Percentiles rank a stretch among this genome's conserved stretches.
Conservation (phyloP, 176 grass and related monocot species). For the Bolboschoenus planiculmis region DNA sequence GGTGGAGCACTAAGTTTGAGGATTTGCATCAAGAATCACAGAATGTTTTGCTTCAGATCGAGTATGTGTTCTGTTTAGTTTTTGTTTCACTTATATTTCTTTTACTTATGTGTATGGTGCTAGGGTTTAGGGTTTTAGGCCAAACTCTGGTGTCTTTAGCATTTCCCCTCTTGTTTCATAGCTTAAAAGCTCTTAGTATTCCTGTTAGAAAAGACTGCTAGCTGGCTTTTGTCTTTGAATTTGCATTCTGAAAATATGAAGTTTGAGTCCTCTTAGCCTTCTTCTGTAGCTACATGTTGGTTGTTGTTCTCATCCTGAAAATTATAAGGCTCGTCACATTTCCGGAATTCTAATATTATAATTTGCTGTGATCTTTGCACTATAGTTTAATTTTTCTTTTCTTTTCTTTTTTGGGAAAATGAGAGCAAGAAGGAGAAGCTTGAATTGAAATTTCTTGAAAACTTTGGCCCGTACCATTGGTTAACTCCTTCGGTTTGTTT, state of each 20-base stretch:
- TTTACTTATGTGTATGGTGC: neutral
- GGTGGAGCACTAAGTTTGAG: conserved; percentile 48
- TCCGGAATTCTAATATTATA: neutral
- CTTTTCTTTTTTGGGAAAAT: neutral
- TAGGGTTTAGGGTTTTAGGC: conserved; percentile 18
- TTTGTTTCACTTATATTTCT: neutral
- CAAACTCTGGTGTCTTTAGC: neutral
- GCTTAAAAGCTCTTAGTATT: neutral
- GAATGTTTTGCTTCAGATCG: conserved; percentile 52
- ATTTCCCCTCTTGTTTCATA: neutral
- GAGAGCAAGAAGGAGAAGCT: neutral
- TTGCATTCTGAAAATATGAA: neutral
- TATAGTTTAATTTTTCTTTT: neutral
- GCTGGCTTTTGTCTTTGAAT: conserved; percentile 10
- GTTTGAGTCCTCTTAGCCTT: neutral
- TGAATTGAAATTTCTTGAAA: neutral
- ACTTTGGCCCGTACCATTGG: neutral
- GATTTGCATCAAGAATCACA: conserved; percentile 57
- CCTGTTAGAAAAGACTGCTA: neutral
- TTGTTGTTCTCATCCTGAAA: neutral
- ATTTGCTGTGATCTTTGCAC: neutral
- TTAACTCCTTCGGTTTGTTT: neutral
- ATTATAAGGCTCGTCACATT: neutral
- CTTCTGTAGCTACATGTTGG: neutral
- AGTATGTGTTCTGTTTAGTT: conserved; percentile 36